Percentiles rank a stretch among this genome's conserved stretches.
phyloP scores from a whole-genome alignment of 106 monocot species.

The Chionographis japonica region DNA sequence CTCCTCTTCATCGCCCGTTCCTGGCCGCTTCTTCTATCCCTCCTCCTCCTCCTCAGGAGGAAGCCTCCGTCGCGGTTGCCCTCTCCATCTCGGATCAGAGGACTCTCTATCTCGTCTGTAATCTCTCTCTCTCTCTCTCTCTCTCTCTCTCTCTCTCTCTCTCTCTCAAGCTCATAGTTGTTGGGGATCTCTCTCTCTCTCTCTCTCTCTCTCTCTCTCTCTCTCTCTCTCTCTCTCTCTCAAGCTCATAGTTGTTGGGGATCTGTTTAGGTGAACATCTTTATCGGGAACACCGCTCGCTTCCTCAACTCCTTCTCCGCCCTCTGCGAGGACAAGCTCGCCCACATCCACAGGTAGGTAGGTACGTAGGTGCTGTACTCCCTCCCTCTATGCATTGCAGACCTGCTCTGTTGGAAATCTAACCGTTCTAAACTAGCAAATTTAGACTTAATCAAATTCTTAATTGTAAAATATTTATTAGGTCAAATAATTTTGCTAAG shows the following conservation, averaged over 20 bases:
- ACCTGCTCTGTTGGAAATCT: no score
- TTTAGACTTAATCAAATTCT: no score
- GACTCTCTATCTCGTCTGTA: slow-evolving; percentile 13
- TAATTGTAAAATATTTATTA: no score
- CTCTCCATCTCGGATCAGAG: slow-evolving; percentile 14
- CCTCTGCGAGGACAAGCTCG: slow-evolving; percentile 27
- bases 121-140: neutral
- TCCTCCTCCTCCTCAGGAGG: neutral
- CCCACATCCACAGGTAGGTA: slow-evolving; percentile 19
- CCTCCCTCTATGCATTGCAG: no score
- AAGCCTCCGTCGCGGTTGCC: neutral
- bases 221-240: no score
- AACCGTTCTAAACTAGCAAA: no score
- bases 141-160: neutral
- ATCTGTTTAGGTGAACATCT: slow-evolving; percentile 17
- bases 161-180: neutral
- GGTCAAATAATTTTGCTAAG: no score
- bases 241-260: neutral
- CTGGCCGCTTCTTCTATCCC: neutral
- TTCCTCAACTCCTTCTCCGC: slow-evolving; percentile 29
- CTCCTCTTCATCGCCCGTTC: no score
- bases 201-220: neutral
- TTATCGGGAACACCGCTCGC: slow-evolving; percentile 15
- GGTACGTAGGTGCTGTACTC: neutral
- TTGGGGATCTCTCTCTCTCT: neutral